These are phyloP conservation scores for Pluteus cervinus DNA, from an alignment of 768 basidiomycete genomes.

Conservation along the genomic window DNA sequence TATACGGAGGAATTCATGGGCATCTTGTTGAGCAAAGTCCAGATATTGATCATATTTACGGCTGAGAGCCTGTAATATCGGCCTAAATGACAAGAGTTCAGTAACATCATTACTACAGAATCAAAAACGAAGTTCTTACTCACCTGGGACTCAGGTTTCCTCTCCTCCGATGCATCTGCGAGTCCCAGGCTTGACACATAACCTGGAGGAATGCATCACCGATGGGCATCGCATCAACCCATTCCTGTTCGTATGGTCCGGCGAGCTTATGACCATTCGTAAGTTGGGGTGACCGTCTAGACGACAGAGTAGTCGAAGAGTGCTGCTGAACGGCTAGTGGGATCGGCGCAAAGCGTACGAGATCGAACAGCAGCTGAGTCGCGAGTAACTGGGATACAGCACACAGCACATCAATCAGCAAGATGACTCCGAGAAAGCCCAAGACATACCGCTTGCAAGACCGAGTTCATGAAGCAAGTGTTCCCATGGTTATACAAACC, in stretches of 20 bases:
- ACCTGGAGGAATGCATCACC: constrained; percentile 62
- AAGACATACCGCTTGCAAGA: constrained; percentile 74
- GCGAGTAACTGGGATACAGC: constrained; percentile 50
- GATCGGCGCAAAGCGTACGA: constrained; percentile 49
- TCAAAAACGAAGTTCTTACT: constrained; percentile 19
- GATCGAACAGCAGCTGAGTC: constrained; percentile 51
- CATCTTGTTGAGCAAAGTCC: constrained; percentile 94
- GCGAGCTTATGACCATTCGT: constrained; percentile 59
- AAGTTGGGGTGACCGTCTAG: constrained; percentile 58
- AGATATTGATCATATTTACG: constrained; percentile 91
- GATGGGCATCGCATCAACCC: constrained; percentile 60
- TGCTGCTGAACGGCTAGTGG: constrained; percentile 33
- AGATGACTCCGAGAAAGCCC: constrained; percentile 6
- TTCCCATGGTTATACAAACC: constrained; percentile 79
- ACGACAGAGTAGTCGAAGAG: constrained; percentile 31
- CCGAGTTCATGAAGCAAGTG: constrained; percentile 96
- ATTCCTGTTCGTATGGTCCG: constrained; percentile 43
- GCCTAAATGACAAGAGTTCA: constrained; percentile 28
- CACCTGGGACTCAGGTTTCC: constrained; percentile 65
- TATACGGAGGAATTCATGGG: constrained; percentile 89
- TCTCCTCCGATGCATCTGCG: constrained; percentile 44
- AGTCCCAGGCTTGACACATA: constrained; percentile 58
- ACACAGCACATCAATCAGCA: not conserved
- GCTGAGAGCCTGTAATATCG: constrained; percentile 61
- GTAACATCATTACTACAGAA: constrained; percentile 4